phyloP scores from a whole-genome alignment of 768 basidiomycete species.

The Collybia mongolica region DNA sequence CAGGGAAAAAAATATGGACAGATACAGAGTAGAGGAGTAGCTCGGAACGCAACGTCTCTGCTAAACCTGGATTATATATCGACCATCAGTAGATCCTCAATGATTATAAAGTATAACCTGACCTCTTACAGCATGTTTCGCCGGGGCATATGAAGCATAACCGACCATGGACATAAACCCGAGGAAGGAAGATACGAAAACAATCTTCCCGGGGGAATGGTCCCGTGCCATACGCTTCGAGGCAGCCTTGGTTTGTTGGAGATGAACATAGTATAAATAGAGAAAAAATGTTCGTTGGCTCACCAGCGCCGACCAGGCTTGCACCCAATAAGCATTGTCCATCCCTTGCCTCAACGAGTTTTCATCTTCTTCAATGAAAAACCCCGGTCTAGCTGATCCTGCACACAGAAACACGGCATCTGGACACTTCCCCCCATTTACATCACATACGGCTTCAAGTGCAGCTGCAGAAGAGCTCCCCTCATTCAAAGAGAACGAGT shows the following conservation, averaged over 20 bases:
- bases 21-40: constrained; percentile 74
- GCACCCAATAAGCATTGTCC: constrained; percentile 45
- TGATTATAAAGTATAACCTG: constrained; percentile 8
- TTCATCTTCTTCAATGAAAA: constrained; percentile 70
- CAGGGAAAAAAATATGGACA: constrained; percentile 83
- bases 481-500: constrained; percentile 64
- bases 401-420: constrained; percentile 83
- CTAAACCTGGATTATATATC: constrained; percentile 54
- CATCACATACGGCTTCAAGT: constrained; percentile 54
- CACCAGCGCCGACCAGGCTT: constrained; percentile 59
- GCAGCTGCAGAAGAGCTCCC: constrained; percentile 56
- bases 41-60: constrained; percentile 84
- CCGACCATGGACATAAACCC: constrained; percentile 79
- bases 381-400: constrained; percentile 67
- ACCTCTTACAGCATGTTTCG: constrained; percentile 88
- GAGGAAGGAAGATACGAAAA: constrained; percentile 77
- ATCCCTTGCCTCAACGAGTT: constrained; percentile 51
- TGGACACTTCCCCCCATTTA: constrained; percentile 58
- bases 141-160: constrained; percentile 78
- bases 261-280: constrained; percentile 40
- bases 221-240: constrained; percentile 62
- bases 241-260: constrained; percentile 49
- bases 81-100: not conserved
- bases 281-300: constrained; percentile 20
- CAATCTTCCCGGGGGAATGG: constrained; percentile 61